Base-by-base conservation (phyloP, 176 grass and related monocot species). In the Hordeum marinum region DNA sequence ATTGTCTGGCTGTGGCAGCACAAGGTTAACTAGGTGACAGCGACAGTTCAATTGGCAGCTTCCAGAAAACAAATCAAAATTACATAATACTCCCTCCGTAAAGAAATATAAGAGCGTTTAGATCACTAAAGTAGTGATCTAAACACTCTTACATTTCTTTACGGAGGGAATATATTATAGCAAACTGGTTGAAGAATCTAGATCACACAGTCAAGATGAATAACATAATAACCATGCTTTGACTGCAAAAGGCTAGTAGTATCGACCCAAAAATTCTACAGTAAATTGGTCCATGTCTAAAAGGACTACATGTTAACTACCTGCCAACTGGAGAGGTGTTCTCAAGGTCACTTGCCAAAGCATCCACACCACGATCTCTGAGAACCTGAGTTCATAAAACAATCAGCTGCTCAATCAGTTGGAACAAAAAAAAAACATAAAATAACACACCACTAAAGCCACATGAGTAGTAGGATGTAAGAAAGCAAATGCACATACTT, bases 281-380 rank as follows among this genome's bases (percentile, higher is more conserved):
- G 12, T 65, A 88, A 23, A 50, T 26, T 32, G 40, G 21, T 86
- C 55, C 40, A 50, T 39, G 75, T 35, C 65, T 58, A 23, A 63
- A 67, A 59, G 20, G n/a, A 26, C 14, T 40, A 20, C 63, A 39
- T 55, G 68, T 55, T 70, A 80, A 71, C 1, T 83, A 99, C 97
- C 93, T 96, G 83, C 82, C 91, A 54, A 84, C 72, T 60, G 90
- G 84, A 63, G 87, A 78, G 57, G 69, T 88, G 72, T 88, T 91
- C 55, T 99, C 97, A 80, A 84, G 69, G 71, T 99, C 90, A 77
- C 76, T 89, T 87, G 84, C 70, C 73, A 70, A 81, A 77, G 87
- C 32, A 84, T 96, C 97, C 77, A 99, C 83, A 64, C 97, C 88
- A 60, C 97, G 97, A 34, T 96, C 97, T 87, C 93, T 96, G 80